Percentiles rank a stretch among this genome's conserved stretches.
These are phyloP conservation scores for Cladosporium sp. DNA, from an alignment of 2,329 filamentous ascomycete genomes.

Conservation along the genomic window DNA sequence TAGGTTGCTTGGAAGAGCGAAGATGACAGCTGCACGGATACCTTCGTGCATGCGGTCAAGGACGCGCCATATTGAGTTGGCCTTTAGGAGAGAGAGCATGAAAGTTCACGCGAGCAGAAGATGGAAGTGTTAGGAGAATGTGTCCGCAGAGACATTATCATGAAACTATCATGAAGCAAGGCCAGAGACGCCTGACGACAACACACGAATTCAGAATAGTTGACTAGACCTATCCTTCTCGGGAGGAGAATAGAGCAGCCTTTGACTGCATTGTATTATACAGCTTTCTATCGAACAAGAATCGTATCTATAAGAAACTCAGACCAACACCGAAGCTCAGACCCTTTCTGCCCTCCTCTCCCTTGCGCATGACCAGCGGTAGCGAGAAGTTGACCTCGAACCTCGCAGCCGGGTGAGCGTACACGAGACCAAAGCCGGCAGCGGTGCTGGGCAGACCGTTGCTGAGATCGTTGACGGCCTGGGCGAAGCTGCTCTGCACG, in stretches of 20 bases:
- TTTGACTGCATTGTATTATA: neutral
- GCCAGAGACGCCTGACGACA: neutral
- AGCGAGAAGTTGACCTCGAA: conserved; percentile 97
- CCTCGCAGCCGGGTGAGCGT: conserved; percentile 87
- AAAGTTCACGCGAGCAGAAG: neutral
- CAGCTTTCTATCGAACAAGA: neutral
- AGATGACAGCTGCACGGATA: conserved; percentile 36
- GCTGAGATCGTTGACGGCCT: conserved; percentile 68
- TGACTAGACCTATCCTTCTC: neutral
- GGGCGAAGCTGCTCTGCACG: conserved; percentile 56
- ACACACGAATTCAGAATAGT: neutral
- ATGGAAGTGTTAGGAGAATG: neutral
- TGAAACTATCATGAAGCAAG: neutral
- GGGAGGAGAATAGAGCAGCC: neutral
- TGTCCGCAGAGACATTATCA: neutral
- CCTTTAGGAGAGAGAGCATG: neutral
- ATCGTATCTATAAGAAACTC: conserved; percentile 72
- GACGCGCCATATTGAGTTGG: conserved; percentile 39
- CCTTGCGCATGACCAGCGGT: conserved; percentile 75
- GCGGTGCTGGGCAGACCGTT: conserved; percentile 80
- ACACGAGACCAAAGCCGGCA: conserved; percentile 86
- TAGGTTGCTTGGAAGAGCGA: conserved; percentile 42
- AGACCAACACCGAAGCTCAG: conserved; percentile 95
- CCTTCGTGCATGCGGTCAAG: conserved; percentile 42
- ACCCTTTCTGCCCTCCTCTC: conserved; percentile 87